Base-by-base conservation (phyloP, 352 stramenopile genomes). In the Plasmopara viticola region DNA sequence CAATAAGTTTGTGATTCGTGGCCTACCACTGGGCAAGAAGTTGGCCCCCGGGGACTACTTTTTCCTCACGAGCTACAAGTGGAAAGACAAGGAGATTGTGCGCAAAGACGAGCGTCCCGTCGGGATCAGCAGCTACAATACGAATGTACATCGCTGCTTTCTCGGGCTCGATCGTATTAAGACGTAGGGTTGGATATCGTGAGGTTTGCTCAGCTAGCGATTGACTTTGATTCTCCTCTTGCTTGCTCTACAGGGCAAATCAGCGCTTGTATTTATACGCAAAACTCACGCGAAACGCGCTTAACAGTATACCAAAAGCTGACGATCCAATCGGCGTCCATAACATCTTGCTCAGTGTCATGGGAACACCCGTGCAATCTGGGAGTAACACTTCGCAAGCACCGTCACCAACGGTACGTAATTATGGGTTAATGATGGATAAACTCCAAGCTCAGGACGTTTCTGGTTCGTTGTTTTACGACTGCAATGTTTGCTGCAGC, bases 31-130 rank as follows among this genome's bases (percentile, higher is more conserved):
- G 15, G 84, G 84, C 6, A 72, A 84, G 8, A 89, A 78, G 35
- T 44, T 94, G 31, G 68, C 75, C 1, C 74, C 83, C 0, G 84
- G 84, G 0, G 84, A 94, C 54, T 91, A 91, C 47, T 94, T 92
- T 57, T 94, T 94, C 57, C 67, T 94, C 10, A 87, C 79, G 25
- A 92, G 81, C 56, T 88, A 86, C 70, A 80, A 83, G 57, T 92
- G 77, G 72, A 89, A 88, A 48, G 84, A 94, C 63, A 88, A 89
- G 58, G 84, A 94, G 56, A 75, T 94, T 31, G 78, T 90, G 46
- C 74, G 84, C 57, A 85, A 74, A 37, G 77, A 88, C 52, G 81
- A 92, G 44, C 77, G 78, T 15, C 82, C 82, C 0, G 73, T 89
- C 12, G 79, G 80, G 1, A 68, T 87, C 53, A 84, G 76, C 56